Percentiles rank a stretch among this genome's conserved stretches.
Conservation (phyloP, 768 basidiomycete species). For the Lentinula detonsa region DNA sequence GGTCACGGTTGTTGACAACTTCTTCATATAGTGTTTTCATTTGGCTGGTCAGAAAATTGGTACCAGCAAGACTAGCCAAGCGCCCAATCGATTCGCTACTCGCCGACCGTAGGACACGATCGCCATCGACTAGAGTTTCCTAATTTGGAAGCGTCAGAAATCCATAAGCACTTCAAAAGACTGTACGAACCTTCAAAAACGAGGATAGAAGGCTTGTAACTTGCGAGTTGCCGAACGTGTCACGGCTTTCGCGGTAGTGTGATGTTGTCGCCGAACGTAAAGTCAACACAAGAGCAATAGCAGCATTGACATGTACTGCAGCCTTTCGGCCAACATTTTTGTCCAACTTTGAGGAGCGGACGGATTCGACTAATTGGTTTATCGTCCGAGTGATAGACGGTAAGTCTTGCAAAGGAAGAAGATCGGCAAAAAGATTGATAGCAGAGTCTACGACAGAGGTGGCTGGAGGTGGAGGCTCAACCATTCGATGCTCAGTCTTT, state of each 20-base stretch:
- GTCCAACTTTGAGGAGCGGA: conserved; percentile 74
- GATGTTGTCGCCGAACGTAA: conserved; percentile 51
- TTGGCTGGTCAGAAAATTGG: conserved; percentile 76
- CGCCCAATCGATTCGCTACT: conserved; percentile 89
- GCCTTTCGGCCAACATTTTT: conserved; percentile 82
- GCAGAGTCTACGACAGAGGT: conserved; percentile 86
- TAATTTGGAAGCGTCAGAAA: conserved; percentile 19
- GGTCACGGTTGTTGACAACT: conserved; percentile 92
- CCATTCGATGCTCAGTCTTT: conserved; percentile 36
- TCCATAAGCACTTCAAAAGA: neutral
- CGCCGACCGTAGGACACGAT: conserved; percentile 66
- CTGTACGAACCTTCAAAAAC: conserved; percentile 66
- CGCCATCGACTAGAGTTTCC: conserved; percentile 80
- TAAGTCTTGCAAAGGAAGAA: conserved; percentile 76
- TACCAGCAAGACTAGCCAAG: conserved; percentile 76
- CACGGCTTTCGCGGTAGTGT: conserved; percentile 53
- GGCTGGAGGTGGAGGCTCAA: conserved; percentile 67
- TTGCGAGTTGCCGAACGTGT: conserved; percentile 61
- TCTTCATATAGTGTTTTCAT: conserved; percentile 90
- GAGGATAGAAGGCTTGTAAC: conserved; percentile 56
- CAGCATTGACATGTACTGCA: conserved; percentile 77
- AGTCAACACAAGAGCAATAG: conserved; percentile 66
- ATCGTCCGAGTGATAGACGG: conserved; percentile 48
- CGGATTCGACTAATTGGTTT: conserved; percentile 54
- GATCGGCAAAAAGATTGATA: conserved; percentile 76